Evolutionary conservation across 129 eudicot species (phyloP).

Genomic region (Lactuca saligna): DNA sequence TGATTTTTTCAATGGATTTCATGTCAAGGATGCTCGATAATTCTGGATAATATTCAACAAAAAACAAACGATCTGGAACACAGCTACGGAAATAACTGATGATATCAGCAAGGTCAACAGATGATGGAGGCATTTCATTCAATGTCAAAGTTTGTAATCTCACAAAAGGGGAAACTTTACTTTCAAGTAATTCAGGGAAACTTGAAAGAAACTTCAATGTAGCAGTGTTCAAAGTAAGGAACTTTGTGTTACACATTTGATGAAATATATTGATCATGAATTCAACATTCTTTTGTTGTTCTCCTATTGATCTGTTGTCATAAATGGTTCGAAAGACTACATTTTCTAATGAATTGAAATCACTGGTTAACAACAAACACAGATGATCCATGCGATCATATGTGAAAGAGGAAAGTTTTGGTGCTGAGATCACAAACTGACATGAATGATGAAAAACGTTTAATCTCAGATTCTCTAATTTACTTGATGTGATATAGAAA

Average conservation of each 20-base stretch:
- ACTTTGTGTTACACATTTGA: constrained; percentile 9
- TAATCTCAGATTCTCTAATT: constrained; percentile 15
- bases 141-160: constrained; percentile 20
- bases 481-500: constrained; percentile 16
- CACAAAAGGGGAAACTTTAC: constrained; percentile 1
- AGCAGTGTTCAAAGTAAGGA: constrained; percentile 10
- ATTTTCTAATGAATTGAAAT: constrained; percentile 11
- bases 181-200: constrained; percentile 11
- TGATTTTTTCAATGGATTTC: neutral
- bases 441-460: neutral
- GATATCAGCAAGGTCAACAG: neutral
- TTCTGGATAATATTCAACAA: neutral
- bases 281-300: neutral
- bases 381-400: constrained; percentile 9
- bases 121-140: neutral
- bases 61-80: neutral
- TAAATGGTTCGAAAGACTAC: constrained; percentile 2
- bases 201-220: constrained; percentile 8
- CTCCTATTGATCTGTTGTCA: neutral
- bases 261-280: constrained; percentile 2
- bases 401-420: constrained; percentile 22
- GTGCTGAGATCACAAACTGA: constrained; percentile 19
- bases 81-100: neutral
- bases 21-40: neutral
- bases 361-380: neutral